Evolutionary conservation across 2,329 filamentous ascomycete species (phyloP).

Genomic region (Diaporthe longicolla): DNA sequence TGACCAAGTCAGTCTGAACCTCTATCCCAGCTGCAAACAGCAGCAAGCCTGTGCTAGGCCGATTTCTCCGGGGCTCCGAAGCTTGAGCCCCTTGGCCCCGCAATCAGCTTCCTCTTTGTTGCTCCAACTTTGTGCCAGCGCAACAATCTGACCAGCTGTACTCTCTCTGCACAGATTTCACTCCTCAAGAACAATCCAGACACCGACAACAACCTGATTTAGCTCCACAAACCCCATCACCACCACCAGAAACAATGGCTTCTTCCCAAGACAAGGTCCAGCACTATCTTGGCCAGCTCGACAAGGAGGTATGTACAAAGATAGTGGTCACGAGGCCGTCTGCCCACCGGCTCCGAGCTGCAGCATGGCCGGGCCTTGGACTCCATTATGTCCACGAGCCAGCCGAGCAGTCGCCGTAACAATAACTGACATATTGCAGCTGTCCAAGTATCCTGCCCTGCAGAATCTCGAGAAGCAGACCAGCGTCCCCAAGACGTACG

Average conservation of each 20-base stretch:
- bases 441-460: slow-evolving; percentile 87
- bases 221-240: slow-evolving; percentile 35
- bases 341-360: slow-evolving; percentile 31
- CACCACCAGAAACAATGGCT: slow-evolving; percentile 70
- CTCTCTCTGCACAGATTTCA: slow-evolving; percentile 33
- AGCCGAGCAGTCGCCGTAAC: background rate
- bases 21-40: slow-evolving; percentile 17
- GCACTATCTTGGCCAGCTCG: slow-evolving; percentile 82
- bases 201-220: slow-evolving; percentile 42
- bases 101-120: slow-evolving; percentile 36
- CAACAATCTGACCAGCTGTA: slow-evolving; percentile 40
- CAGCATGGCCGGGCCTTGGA: slow-evolving; percentile 16
- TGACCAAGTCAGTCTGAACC: slow-evolving; percentile 23
- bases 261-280: slow-evolving; percentile 82
- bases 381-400: background rate
- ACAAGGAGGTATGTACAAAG: slow-evolving; percentile 77
- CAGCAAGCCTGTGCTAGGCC: slow-evolving; percentile 12
- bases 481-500: slow-evolving; percentile 87
- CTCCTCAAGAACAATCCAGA: slow-evolving; percentile 34
- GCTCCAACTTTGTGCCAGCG: slow-evolving; percentile 32
- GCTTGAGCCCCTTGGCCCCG: slow-evolving; percentile 39
- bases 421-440: slow-evolving; percentile 61
- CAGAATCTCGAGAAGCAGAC: slow-evolving; percentile 90
- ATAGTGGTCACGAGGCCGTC: slow-evolving; percentile 7
- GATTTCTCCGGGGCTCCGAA: slow-evolving; percentile 30